Base-by-base conservation (phyloP, 2,329 filamentous ascomycete species). In the Alternaria triticimaculans region DNA sequence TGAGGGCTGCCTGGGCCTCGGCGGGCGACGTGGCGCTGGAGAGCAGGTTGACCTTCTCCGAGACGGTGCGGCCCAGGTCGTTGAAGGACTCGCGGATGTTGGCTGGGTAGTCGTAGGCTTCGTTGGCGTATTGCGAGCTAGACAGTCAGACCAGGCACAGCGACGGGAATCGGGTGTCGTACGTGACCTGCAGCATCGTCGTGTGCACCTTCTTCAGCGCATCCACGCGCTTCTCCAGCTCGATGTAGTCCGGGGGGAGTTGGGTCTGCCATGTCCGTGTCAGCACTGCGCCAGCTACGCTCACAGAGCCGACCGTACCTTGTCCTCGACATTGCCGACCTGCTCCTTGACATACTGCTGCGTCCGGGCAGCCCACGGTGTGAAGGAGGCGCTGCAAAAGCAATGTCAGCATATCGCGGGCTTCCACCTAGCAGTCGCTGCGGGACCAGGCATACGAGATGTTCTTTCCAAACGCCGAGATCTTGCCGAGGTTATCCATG, bases 331-430 rank as follows among this genome's bases (percentile, higher is more conserved):
- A 83, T 96, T 93, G 55, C 96, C 96, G 66, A 98, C 88, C 84
- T 97, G 94, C 84, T 99, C 96, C 86, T 97, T 97, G 80, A 97
- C 93, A 85, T 95, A 96, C 85, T 99, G 96, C 82, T 97, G 93
- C 61, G 94, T 97, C 78, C 95, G 92, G 77, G 93, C 92, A 70
- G 94, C 94, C 80, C 97, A 97, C 37, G 96, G 96, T 70, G 93
- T 94, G 82, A 98, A 92, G 73, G 90, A 90, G 70, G 92, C 91
- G 78, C 94, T 94, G 77, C 77, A 89, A 80, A 84, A 71, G 72
- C 79, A 72, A 76, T 78, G 78, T 80, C 74, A 81, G 77, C 76
- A 73, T 66, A 59, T 71, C 60, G 63, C 49, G 28, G 44, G 23
- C 30, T 44, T 45, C 28, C n/a, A 59, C 23, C 11, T 25, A n/a